phyloP scores from a whole-genome alignment of 2,329 filamentous ascomycete species.

The Pleomassaria siparia region DNA sequence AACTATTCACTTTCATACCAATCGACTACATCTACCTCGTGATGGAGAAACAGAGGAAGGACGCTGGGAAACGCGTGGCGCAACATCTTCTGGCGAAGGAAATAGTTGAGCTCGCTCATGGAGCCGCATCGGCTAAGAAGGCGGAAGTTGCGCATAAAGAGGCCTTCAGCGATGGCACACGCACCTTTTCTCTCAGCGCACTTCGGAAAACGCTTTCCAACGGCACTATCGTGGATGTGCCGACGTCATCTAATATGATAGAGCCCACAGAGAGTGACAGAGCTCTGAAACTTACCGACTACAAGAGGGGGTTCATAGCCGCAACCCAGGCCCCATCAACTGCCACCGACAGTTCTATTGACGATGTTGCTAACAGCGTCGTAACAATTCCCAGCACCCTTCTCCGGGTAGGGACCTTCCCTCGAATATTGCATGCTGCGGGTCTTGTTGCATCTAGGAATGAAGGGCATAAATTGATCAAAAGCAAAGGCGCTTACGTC shows the following conservation, averaged over 20 bases:
- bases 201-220: constrained; percentile 22
- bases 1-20: constrained; percentile 88
- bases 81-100: constrained; percentile 84
- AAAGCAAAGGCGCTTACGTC: constrained; percentile 61
- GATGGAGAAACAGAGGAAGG: constrained; percentile 67
- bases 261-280: not conserved
- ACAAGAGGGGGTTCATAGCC: constrained; percentile 31
- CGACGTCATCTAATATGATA: not conserved
- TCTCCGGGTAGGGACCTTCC: constrained; percentile 57
- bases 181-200: constrained; percentile 28
- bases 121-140: constrained; percentile 62
- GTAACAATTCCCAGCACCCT: constrained; percentile 62
- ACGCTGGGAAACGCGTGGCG: constrained; percentile 72
- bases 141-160: constrained; percentile 61
- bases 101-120: constrained; percentile 78
- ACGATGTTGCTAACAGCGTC: constrained; percentile 56
- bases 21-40: constrained; percentile 64
- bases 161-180: constrained; percentile 42
- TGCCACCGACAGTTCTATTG: constrained; percentile 27
- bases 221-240: not conserved
- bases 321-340: constrained; percentile 12
- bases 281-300: constrained; percentile 4
- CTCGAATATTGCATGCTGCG: constrained; percentile 60
- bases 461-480: constrained; percentile 62
- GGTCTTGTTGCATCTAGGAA: constrained; percentile 59